A percentile compares a stretch with the other conserved stretches of the same genome.
These are phyloP conservation scores for Aspergillus spinulosporus DNA, from an alignment of 2,329 filamentous ascomycete species.

Conservation along the genomic window DNA sequence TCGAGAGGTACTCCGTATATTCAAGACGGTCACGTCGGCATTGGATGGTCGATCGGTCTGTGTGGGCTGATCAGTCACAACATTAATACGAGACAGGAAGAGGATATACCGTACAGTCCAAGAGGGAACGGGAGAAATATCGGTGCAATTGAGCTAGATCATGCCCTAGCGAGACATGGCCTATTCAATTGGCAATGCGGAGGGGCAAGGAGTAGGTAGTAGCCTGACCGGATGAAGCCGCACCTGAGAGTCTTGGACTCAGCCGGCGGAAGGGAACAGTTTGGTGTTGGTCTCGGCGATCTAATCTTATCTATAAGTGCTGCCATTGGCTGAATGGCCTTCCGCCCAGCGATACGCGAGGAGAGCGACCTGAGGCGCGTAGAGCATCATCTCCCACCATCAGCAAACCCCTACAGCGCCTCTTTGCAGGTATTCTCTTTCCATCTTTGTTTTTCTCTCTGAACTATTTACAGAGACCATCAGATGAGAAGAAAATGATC, in stretches of 20 bases:
- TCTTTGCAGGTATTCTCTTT: conserved; percentile 9
- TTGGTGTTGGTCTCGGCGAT: conserved; percentile 30
- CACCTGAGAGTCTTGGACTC: conserved; percentile 1
- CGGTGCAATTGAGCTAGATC: neutral
- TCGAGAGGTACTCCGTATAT: neutral
- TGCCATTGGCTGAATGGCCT: conserved; percentile 29
- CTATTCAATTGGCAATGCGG: conserved; percentile 15
- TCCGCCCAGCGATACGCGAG: conserved; percentile 7
- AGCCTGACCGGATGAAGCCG: conserved; percentile 12
- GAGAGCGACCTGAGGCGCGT: conserved; percentile 11
- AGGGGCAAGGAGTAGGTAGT: neutral
- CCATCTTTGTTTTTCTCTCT: conserved; percentile 10
- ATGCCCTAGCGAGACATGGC: conserved; percentile 11
- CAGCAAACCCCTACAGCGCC: conserved; percentile 8
- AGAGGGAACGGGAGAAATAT: neutral
- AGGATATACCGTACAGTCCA: neutral
- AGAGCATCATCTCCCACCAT: conserved; percentile 9
- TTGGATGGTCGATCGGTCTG: conserved; percentile 13
- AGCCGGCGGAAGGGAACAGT: conserved; percentile 18
- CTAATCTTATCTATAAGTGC: conserved; percentile 41
- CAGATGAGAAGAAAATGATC: conserved; percentile 23
- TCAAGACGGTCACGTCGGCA: conserved; percentile 10
- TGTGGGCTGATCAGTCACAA: conserved; percentile 9
- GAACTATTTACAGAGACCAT: neutral
- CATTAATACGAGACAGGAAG: neutral